A percentile compares a stretch with the other conserved stretches of the same genome.
Conservation (phyloP, 192 early-diverging fungal species). For the Linnemannia schmuckeri region DNA sequence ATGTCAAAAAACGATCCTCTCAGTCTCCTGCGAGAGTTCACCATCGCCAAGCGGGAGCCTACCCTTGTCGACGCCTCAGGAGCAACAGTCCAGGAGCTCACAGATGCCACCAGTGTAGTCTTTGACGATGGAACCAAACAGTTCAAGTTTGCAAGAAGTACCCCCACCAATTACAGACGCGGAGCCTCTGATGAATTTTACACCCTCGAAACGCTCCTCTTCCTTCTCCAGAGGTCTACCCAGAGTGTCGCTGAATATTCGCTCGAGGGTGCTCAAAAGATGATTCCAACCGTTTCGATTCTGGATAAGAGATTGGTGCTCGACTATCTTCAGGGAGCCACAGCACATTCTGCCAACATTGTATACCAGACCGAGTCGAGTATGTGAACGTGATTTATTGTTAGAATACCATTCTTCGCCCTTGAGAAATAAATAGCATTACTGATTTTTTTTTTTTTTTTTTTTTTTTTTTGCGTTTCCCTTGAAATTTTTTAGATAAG, state of each 20-base stretch:
- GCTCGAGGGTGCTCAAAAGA: conserved; percentile 68
- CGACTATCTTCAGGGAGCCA: conserved; percentile 78
- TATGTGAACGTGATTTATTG: conserved; percentile 1
- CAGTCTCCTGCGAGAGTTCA: conserved; percentile 72
- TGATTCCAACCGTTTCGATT: conserved; percentile 77
- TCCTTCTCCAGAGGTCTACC: conserved; percentile 74
- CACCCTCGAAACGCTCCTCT: conserved; percentile 78
- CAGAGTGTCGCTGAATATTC: conserved; percentile 82
- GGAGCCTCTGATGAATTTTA: conserved; percentile 74
- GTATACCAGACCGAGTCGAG: conserved; percentile 41
- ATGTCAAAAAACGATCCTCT: conserved; percentile 63
- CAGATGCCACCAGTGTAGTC: conserved; percentile 64
- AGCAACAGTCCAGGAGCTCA: conserved; percentile 53
- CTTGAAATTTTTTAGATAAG: conserved; percentile 21
- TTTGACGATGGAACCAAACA: conserved; percentile 66
- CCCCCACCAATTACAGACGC: conserved; percentile 69
- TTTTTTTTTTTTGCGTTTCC: conserved; percentile 18
- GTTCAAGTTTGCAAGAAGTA: conserved; percentile 67
- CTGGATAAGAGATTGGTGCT: conserved; percentile 79
- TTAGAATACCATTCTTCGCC: neutral
- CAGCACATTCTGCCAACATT: conserved; percentile 57
- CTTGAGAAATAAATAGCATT: neutral
- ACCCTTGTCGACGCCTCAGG: conserved; percentile 62
- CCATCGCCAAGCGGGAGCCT: conserved; percentile 65
- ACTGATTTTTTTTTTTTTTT: conserved; percentile 6